Evolutionary conservation across 1,139 yeast genomes (phyloP).

Genomic region (Taphrina communis): DNA sequence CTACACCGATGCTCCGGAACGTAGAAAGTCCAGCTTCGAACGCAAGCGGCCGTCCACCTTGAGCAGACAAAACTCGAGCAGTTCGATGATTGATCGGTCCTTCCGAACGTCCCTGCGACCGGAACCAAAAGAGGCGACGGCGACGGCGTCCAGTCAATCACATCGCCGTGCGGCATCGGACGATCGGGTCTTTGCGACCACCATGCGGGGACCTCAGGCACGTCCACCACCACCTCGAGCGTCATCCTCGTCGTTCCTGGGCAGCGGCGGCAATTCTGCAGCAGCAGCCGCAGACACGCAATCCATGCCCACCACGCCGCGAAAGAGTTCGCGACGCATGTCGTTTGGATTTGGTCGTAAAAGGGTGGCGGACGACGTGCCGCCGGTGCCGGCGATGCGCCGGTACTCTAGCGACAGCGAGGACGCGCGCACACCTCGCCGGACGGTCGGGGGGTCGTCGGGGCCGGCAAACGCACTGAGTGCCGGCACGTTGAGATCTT

Average conservation of each 20-base stretch:
- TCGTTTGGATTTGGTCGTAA: slow-evolving; percentile 33
- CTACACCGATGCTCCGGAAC: slow-evolving; percentile 31
- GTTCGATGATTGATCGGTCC: slow-evolving; percentile 32
- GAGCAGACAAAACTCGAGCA: slow-evolving; percentile 28
- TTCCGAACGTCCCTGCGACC: slow-evolving; percentile 33
- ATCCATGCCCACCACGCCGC: slow-evolving; percentile 34
- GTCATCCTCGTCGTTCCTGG: slow-evolving; percentile 20
- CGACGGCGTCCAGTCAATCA: neutral
- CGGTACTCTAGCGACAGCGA: slow-evolving; percentile 32
- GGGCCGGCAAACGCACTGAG: slow-evolving; percentile 14
- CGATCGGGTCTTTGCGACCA: slow-evolving; percentile 24
- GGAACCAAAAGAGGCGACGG: neutral
- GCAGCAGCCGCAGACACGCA: neutral
- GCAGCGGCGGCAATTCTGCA: neutral
- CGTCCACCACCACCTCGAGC: slow-evolving; percentile 14
- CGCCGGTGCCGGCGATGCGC: slow-evolving; percentile 35
- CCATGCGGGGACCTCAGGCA: slow-evolving; percentile 14
- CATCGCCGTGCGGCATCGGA: slow-evolving; percentile 36
- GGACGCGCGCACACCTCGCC: neutral
- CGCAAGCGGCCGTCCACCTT: slow-evolving; percentile 23
- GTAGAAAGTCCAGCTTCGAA: slow-evolving; percentile 30
- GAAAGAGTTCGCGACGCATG: slow-evolving; percentile 31
- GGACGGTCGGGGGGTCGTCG: neutral
- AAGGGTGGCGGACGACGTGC: slow-evolving; percentile 19
- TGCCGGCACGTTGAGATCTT: slow-evolving; percentile 32